These are phyloP conservation scores for Pleurostoma richardsiae DNA, from an alignment of 2,329 filamentous ascomycete genomes.

Conservation along the genomic window DNA sequence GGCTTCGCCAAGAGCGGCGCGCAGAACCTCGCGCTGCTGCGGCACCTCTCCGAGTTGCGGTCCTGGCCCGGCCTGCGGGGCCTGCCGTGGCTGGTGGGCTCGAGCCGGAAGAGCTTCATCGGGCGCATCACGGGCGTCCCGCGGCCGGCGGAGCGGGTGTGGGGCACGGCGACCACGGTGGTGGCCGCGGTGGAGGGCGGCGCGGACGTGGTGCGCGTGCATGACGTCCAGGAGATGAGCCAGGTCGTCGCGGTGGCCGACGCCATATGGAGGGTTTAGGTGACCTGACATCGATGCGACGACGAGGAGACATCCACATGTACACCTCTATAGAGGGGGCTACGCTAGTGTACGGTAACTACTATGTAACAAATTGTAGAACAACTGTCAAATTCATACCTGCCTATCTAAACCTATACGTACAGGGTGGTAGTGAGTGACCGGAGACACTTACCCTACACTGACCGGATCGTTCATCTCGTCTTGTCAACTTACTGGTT, in stretches of 20 bases:
- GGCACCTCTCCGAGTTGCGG: constrained; percentile 59
- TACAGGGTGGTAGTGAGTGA: too few species aligned
- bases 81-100: constrained; percentile 84
- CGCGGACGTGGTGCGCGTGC: constrained; percentile 86
- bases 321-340: too few species aligned
- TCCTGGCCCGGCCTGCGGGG: constrained; percentile 59
- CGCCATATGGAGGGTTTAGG: constrained; percentile 67
- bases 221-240: constrained; percentile 84
- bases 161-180: constrained; percentile 86
- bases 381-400: too few species aligned
- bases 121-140: constrained; percentile 74
- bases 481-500: too few species aligned
- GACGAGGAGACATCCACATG: too few species aligned
- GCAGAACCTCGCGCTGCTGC: constrained; percentile 79
- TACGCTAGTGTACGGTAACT: too few species aligned
- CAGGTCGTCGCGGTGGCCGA: constrained; percentile 84
- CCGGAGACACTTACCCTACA: too few species aligned
- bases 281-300: too few species aligned
- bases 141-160: constrained; percentile 64
- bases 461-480: too few species aligned
- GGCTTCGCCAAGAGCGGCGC: constrained; percentile 83
- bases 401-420: too few species aligned
- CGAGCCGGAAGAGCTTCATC: constrained; percentile 86
- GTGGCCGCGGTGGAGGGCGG: constrained; percentile 81
- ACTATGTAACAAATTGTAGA: too few species aligned